Conservation (phyloP, 768 basidiomycete species). For the Xerocomus brunneocitrinus region DNA sequence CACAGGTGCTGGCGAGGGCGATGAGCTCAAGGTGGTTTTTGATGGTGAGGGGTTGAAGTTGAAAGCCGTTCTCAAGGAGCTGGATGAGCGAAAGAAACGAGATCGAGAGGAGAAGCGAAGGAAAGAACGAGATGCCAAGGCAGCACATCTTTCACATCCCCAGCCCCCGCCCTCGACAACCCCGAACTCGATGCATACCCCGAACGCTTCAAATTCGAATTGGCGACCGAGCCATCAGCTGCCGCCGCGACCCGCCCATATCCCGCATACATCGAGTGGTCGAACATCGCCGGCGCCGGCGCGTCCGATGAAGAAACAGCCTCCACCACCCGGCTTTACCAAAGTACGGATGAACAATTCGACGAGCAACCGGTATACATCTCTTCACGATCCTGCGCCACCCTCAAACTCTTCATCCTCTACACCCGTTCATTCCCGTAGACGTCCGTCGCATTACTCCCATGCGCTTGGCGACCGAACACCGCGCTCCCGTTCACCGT, state of each 20-base stretch:
- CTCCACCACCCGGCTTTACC: conserved; percentile 17
- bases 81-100: conserved; percentile 48
- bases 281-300: conserved; percentile 26
- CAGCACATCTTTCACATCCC: conserved; percentile 9
- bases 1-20: conserved; percentile 40
- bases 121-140: conserved; percentile 31
- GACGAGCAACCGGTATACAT: conserved; percentile 18
- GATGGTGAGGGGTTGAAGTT: conserved; percentile 70
- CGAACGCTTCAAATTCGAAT: conserved; percentile 13
- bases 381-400: conserved; percentile 18
- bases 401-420: conserved; percentile 33
- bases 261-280: conserved; percentile 20
- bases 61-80: conserved; percentile 61
- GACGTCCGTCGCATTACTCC: conserved; percentile 23
- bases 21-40: conserved; percentile 70
- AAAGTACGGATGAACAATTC: conserved; percentile 28
- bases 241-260: conserved; percentile 26
- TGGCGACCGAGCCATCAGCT: conserved; percentile 27
- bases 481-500: conserved; percentile 35
- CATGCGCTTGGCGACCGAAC: conserved; percentile 16
- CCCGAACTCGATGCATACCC: conserved; percentile 27
- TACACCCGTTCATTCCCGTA: conserved; percentile 29
- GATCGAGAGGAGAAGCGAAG: conserved; percentile 47
- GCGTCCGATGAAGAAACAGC: conserved; percentile 28
- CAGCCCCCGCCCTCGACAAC: conserved; percentile 20